Evolutionary conservation across 305 asterid genomes (phyloP).

Genomic region (Fraxinus sp.): DNA sequence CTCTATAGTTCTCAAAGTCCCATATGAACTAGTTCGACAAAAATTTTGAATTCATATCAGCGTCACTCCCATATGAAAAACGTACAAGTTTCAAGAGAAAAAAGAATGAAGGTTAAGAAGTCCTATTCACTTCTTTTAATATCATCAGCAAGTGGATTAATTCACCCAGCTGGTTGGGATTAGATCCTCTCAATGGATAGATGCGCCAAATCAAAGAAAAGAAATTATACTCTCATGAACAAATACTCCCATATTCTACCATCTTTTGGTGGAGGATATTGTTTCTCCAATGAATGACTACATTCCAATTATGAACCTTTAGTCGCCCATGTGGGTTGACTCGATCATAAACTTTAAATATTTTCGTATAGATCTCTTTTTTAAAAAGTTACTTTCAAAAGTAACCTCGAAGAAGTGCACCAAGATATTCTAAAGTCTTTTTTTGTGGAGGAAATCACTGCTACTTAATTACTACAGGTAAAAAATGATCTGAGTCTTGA

Average conservation of each 20-base stretch:
- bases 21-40: background rate
- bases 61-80: background rate
- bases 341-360: background rate
- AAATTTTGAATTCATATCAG: background rate
- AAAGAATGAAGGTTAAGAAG: background rate
- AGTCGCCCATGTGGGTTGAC: background rate
- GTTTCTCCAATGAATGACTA: background rate
- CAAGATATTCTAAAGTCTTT: background rate
- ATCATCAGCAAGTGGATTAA: slow-evolving; percentile 4
- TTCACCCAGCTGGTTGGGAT: background rate
- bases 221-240: background rate
- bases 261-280: background rate
- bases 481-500: background rate
- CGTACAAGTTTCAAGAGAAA: background rate
- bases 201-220: background rate
- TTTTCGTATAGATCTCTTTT: background rate
- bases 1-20: background rate
- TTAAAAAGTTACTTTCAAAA: background rate
- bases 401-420: background rate
- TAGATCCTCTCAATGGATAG: background rate
- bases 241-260: background rate
- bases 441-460: background rate
- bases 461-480: background rate
- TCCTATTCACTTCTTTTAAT: background rate
- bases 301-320: background rate